phyloP scores from a whole-genome alignment of 176 grass and related monocot species.

The Bromus sterilis region DNA sequence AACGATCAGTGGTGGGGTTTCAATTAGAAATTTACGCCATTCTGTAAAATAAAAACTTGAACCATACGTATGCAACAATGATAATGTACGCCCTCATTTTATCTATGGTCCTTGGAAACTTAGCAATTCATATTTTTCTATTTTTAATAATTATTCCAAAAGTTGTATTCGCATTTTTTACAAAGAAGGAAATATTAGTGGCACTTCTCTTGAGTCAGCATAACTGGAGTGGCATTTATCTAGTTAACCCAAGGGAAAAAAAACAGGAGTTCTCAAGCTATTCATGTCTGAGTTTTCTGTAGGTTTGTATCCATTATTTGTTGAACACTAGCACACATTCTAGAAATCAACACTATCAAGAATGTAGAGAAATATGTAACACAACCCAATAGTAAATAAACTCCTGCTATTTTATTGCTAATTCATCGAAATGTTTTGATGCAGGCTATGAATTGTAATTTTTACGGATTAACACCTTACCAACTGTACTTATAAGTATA shows the following conservation, averaged over 20 bases:
- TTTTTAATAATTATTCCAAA: not conserved
- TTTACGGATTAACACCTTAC: not conserved
- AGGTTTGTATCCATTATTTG: not conserved
- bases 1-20: not conserved
- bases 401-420: not conserved
- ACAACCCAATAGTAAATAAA: not conserved
- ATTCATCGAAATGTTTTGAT: not conserved
- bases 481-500: not conserved
- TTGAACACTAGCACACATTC: not conserved
- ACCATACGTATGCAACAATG: not conserved
- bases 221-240: not conserved
- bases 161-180: not conserved
- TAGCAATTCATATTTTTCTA: not conserved
- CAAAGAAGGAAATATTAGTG: not conserved
- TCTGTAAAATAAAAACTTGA: not conserved
- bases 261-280: not conserved
- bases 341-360: not conserved
- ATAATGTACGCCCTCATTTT: not conserved
- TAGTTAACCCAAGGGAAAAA: not conserved
- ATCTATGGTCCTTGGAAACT: not conserved
- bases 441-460: not conserved
- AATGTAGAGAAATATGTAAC: not conserved
- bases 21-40: not conserved
- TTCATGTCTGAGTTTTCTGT: not conserved
- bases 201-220: not conserved